Base-by-base conservation (phyloP, 306 rosid species). In the Vigna reflexopilosa region DNA sequence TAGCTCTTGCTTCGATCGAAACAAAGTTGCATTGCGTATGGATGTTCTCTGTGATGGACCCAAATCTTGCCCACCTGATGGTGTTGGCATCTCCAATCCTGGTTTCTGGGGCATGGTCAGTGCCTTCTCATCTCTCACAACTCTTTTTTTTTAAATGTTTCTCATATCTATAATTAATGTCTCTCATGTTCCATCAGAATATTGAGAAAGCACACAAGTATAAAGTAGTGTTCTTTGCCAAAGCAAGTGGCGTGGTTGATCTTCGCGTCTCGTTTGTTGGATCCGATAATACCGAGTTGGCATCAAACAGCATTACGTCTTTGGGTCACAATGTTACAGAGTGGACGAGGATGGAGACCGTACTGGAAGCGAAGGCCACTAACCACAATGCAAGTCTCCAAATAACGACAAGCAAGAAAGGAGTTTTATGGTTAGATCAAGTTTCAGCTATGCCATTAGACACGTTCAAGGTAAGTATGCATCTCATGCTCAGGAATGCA, bases 161-260 rank as follows among this genome's bases (percentile, higher is more conserved):
- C 45, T 38, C 2, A 38, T 4, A 2, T 48, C 2, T 34, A 5
- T 34, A 22, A 2, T 36, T 34, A 22, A 2, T 36, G 24, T 15
- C 52, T 44, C 7, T 69, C 1, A 16, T 40, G 1, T 36, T 7
- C 2, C 10, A 7, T 50, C 85, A 91, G 98, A 91, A 93, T 77
- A 87, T 93, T 51, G 89, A 84, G 77, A 26, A 88, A 66, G 97
- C 89, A 49, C 84, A 93, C 85, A 83, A 62, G 48, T 91, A 91
- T 77, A 87, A 59, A 70, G 90, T 88, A 36, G 56, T 73, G 12
- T 83, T 91, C 16, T 81, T 84, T 69, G 88, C 86, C 40, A 88
- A 84, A 54, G 82, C 91, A 76, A 48, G 59, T 22, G 96, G 80
- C 50, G 13, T 85, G 24, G 61, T 87, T 85, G 85, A 89, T 50